A percentile compares a stretch with the other conserved stretches of the same genome.
These are phyloP conservation scores for Populus alba DNA, from an alignment of 345 rosid species.

Conservation along the genomic window DNA sequence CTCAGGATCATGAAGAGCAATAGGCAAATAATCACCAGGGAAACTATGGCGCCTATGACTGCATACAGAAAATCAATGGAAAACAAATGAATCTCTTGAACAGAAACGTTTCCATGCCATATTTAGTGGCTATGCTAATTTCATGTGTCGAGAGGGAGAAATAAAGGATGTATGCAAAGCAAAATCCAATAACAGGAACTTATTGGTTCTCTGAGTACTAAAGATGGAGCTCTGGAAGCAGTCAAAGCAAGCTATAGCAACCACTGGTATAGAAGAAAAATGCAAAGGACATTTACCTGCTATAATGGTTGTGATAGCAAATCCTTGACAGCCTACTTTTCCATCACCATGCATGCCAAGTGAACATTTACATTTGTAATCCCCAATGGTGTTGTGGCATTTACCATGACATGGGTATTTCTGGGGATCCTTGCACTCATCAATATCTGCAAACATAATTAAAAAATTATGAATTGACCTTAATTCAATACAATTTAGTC, in stretches of 20 bases:
- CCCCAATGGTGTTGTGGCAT: slow-evolving; percentile 9
- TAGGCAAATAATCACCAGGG: not conserved
- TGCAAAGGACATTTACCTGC: not conserved
- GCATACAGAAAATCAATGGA: not conserved
- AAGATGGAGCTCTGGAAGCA: not conserved
- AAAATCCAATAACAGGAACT: not conserved
- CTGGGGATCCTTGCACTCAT: slow-evolving; percentile 5
- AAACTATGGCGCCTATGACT: slow-evolving; percentile 8
- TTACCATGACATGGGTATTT: slow-evolving; percentile 6
- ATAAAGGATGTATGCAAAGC: no score
- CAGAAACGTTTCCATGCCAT: no score
- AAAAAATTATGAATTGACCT: not conserved
- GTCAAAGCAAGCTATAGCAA: not conserved
- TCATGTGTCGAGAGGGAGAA: no score
- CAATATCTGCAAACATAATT: slow-evolving; percentile 3
- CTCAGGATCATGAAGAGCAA: not conserved
- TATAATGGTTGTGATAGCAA: not conserved
- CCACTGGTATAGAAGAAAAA: no score
- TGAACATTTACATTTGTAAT: slow-evolving; percentile 3
- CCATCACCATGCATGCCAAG: not conserved
- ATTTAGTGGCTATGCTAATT: not conserved
- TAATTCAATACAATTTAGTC: not conserved
- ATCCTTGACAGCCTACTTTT: slow-evolving; percentile 13
- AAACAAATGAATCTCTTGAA: not conserved
- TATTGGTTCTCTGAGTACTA: not conserved